Evolutionary conservation across 2,329 filamentous ascomycete species (phyloP).

Genomic region (Elsinoe necatrix): DNA sequence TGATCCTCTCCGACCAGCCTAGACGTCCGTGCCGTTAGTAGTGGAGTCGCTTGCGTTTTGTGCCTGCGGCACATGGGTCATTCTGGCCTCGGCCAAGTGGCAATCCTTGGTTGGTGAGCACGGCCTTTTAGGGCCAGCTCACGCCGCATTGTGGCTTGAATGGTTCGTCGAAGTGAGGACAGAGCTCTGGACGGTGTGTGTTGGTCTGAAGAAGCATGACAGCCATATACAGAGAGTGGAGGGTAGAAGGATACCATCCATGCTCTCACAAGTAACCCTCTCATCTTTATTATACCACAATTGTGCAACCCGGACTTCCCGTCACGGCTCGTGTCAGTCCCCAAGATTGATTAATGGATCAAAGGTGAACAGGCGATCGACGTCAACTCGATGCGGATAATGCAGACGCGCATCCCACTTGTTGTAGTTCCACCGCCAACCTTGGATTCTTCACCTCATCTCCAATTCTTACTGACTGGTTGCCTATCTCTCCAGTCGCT

Average conservation of each 20-base stretch:
- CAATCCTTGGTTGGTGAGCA: background rate
- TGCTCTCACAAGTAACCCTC: background rate
- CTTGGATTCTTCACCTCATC: background rate
- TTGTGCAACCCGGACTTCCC: background rate
- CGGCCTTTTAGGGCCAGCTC: background rate
- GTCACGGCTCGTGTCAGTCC: slow-evolving; percentile 1
- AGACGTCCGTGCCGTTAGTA: background rate
- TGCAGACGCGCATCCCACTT: slow-evolving; percentile 13
- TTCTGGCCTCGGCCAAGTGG: slow-evolving; percentile 1
- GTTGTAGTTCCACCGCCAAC: background rate
- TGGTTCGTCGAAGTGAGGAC: slow-evolving; percentile 8
- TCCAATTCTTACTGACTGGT: slow-evolving; percentile 10
- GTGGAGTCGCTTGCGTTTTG: slow-evolving; percentile 1
- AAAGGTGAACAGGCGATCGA: background rate
- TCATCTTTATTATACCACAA: background rate
- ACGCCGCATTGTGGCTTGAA: slow-evolving; percentile 9
- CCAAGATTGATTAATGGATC: background rate
- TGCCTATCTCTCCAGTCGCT: background rate
- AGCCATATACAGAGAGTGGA: background rate
- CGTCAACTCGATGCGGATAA: slow-evolving; percentile 11
- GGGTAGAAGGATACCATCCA: background rate
- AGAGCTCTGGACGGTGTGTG: background rate
- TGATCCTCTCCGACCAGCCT: background rate
- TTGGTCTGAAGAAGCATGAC: background rate
- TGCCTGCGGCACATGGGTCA: slow-evolving; percentile 12